phyloP scores from a whole-genome alignment of 176 grass and related monocot genomes.

The Musa itinerans region DNA sequence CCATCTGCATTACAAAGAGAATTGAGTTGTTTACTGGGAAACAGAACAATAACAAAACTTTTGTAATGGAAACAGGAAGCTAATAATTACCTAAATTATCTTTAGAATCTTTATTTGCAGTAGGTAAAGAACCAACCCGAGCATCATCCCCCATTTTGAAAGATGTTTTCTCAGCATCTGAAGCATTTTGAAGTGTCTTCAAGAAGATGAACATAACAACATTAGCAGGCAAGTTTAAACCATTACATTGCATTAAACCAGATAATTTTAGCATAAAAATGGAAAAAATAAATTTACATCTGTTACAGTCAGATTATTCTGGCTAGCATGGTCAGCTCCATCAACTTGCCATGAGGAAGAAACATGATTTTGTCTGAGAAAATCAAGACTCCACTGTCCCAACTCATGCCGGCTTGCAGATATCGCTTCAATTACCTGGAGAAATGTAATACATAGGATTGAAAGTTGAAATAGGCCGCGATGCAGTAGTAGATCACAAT shows the following conservation, averaged over 20 bases:
- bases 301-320: conserved; percentile 27
- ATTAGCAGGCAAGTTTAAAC: background rate
- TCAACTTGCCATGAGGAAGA: conserved; percentile 89
- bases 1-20: conserved; percentile 35
- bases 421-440: conserved; percentile 73
- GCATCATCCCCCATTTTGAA: conserved; percentile 34
- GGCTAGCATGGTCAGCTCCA: conserved; percentile 26
- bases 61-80: conserved; percentile 17
- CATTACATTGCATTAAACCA: background rate
- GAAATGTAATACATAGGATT: conserved; percentile 17
- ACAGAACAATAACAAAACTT: background rate
- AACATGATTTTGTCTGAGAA: conserved; percentile 51
- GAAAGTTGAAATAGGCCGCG: conserved; percentile 12
- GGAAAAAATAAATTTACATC: background rate
- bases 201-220: background rate
- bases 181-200: conserved; percentile 16
- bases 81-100: conserved; percentile 38
- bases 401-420: conserved; percentile 54
- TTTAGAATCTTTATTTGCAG: conserved; percentile 34
- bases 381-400: conserved; percentile 70
- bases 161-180: conserved; percentile 33
- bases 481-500: background rate
- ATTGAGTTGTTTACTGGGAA: conserved; percentile 15
- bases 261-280: background rate
- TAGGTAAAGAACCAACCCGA: conserved; percentile 28